Conservation (phyloP, 805 yeast genomes). For the Sugiyamaella mastotermitis region DNA sequence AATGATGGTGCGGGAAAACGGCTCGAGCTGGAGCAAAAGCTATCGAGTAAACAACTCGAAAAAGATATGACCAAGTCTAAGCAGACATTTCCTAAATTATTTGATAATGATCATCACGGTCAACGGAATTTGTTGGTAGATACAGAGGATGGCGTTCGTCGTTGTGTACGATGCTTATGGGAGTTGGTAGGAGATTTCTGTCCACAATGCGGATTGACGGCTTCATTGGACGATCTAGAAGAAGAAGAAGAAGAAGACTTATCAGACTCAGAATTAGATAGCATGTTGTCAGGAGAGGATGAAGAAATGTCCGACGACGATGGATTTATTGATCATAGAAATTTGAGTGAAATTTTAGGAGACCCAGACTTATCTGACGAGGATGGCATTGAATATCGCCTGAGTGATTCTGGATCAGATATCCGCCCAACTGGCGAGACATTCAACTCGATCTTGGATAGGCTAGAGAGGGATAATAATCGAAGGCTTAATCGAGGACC, state of each 20-base stretch:
- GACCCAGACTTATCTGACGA: too few species aligned
- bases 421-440: too few species aligned
- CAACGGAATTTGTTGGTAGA: constrained; percentile 41
- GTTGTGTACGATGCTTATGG: constrained; percentile 67
- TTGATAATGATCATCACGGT: constrained; percentile 30
- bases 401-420: too few species aligned
- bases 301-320: too few species aligned
- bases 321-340: too few species aligned
- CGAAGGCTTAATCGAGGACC: too few species aligned
- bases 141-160: constrained; percentile 55
- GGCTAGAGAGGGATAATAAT: too few species aligned
- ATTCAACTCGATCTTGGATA: too few species aligned
- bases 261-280: too few species aligned
- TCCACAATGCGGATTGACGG: constrained; percentile 44
- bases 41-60: constrained; percentile 8
- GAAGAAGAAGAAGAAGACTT: constrained; percentile 6
- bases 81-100: constrained; percentile 40
- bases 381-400: too few species aligned
- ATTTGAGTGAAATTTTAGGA: too few species aligned
- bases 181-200: constrained; percentile 57
- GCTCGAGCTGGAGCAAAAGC: constrained; percentile 5
- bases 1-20: constrained; percentile 3
- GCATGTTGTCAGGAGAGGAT: too few species aligned
- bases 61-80: constrained; percentile 30
- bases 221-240: constrained; percentile 7